Conservation (phyloP, 257 asterid species). For the Galeopsis tetrahit region DNA sequence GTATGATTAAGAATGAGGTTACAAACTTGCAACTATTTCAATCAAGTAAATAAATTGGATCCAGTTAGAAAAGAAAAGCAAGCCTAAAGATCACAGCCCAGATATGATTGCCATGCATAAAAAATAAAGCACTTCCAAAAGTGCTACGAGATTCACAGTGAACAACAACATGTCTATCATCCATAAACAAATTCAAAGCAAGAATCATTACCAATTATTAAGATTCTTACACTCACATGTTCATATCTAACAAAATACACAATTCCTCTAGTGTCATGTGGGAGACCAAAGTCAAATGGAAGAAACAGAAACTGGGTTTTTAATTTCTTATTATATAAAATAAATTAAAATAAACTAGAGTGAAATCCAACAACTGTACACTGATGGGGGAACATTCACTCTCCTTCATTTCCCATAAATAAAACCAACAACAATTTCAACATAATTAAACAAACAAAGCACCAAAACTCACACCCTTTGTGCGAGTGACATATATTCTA, state of each 20-base stretch:
- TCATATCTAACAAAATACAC: not conserved
- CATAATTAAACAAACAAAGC: not conserved
- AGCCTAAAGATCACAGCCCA: no score
- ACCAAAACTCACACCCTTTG: constrained; percentile 33
- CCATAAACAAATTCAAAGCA: no score
- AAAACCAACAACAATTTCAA: constrained; percentile 26
- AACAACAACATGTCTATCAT: no score
- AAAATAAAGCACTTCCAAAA: no score
- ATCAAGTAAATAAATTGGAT: no score
- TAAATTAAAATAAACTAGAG: not conserved
- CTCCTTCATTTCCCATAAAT: not conserved
- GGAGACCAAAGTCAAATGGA: constrained; percentile 1
- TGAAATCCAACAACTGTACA: not conserved
- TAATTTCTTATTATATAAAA: not conserved
- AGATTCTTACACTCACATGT: not conserved
- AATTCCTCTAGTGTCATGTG: not conserved
- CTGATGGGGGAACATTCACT: no score
- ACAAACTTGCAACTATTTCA: no score
- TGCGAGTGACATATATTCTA: constrained; percentile 4
- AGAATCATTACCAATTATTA: not conserved
- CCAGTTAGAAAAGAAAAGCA: no score
- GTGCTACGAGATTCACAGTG: no score
- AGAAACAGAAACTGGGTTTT: no score
- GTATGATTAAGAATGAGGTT: no score
- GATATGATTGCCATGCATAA: no score